Percentiles rank a stretch among this genome's conserved stretches.
phyloP scores from a whole-genome alignment of 176 grass and related monocot species.

The Musa itinerans region DNA sequence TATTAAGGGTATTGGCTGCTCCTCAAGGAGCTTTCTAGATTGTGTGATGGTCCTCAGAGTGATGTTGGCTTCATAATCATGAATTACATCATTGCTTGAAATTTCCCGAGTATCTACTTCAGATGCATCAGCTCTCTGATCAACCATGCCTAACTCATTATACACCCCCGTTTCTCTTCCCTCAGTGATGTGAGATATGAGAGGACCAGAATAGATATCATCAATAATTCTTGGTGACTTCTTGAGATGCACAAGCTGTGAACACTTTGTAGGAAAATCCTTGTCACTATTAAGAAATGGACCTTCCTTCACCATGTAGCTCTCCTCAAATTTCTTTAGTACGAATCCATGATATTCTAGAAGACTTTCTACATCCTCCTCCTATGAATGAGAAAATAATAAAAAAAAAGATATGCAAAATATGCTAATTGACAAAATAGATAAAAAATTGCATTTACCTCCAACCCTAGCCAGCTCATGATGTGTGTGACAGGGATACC shows the following conservation, averaged over 20 bases:
- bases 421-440: conserved; percentile 13
- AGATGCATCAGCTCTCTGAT: conserved; percentile 27
- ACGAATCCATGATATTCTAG: conserved; percentile 75
- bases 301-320: conserved; percentile 79
- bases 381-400: conserved; percentile 31
- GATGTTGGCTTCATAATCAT: conserved; percentile 17
- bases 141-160: conserved; percentile 6
- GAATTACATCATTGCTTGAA: conserved; percentile 24
- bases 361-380: conserved; percentile 57
- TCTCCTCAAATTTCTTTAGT: conserved; percentile 66
- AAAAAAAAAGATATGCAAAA: neutral
- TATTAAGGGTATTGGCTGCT: conserved; percentile 6
- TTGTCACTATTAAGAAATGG: conserved; percentile 59
- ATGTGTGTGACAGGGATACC: conserved; percentile 74
- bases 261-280: conserved; percentile 54
- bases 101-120: conserved; percentile 21
- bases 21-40: conserved; percentile 4
- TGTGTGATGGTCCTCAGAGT: conserved; percentile 2
- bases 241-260: conserved; percentile 63
- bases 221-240: conserved; percentile 46
- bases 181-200: conserved; percentile 12
- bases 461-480: conserved; percentile 73
- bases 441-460: conserved; percentile 42
- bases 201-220: conserved; percentile 56
- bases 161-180: conserved; percentile 15